Evolutionary conservation across 2,329 filamentous ascomycete genomes (phyloP).

Genomic region (Fusarium redolens): DNA sequence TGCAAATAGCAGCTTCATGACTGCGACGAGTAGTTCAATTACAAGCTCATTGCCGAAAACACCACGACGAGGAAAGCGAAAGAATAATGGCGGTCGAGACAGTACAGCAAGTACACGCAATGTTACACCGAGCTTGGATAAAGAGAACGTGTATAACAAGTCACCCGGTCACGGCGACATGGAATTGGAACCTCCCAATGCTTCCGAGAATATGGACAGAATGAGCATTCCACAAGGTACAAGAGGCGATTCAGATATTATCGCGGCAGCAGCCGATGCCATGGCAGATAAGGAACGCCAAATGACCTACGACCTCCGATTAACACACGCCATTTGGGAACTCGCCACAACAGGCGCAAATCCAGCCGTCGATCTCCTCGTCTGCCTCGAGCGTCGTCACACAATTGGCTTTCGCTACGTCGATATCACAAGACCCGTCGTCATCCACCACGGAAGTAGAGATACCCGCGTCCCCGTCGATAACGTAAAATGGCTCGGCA

Average conservation of each 20-base stretch:
- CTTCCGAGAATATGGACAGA: slow-evolving; percentile 63
- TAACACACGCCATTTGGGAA: slow-evolving; percentile 96
- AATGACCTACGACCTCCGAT: slow-evolving; percentile 80
- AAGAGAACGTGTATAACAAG: slow-evolving; percentile 59
- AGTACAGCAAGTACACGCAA: slow-evolving; percentile 51
- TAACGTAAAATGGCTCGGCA: slow-evolving; percentile 94
- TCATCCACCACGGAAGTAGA: slow-evolving; percentile 92
- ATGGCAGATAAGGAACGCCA: slow-evolving; percentile 78
- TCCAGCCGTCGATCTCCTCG: slow-evolving; percentile 90
- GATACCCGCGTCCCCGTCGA: slow-evolving; percentile 94
- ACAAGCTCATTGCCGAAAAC: slow-evolving; percentile 80
- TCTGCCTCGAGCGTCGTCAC: slow-evolving; percentile 90
- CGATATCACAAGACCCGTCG: slow-evolving; percentile 89
- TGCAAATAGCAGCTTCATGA: slow-evolving; percentile 96
- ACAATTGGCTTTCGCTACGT: slow-evolving; percentile 97
- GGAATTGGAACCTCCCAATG: slow-evolving; percentile 41
- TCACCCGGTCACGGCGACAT: slow-evolving; percentile 40
- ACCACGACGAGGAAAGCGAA: slow-evolving; percentile 70
- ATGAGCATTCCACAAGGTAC: slow-evolving; percentile 50
- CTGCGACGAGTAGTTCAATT: slow-evolving; percentile 86
- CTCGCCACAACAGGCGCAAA: slow-evolving; percentile 91
- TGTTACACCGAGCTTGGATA: slow-evolving; percentile 56
- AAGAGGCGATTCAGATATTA: slow-evolving; percentile 43
- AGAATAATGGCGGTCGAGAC: slow-evolving; percentile 58
- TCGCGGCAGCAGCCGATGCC: slow-evolving; percentile 68